Conservation (phyloP, 2,329 filamentous ascomycete species). For the Xylaria sp. region DNA sequence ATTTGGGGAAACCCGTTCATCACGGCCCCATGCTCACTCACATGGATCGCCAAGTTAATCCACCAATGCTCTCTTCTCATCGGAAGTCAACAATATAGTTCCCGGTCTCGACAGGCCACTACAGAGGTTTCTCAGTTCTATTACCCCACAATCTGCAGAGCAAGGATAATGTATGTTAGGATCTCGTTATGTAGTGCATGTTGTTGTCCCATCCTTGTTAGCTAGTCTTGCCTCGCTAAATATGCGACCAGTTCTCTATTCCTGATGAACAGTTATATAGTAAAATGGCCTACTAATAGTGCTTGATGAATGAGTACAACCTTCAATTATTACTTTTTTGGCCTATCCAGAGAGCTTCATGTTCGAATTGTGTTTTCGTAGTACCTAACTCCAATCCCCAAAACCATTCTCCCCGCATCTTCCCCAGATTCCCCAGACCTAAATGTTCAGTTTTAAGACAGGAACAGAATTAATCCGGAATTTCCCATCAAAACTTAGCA, state of each 20-base stretch:
- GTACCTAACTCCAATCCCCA: background rate
- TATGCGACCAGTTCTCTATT: background rate
- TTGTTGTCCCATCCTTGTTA: background rate
- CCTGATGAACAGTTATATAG: background rate
- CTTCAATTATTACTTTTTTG: background rate
- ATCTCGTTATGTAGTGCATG: background rate
- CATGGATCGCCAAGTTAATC: conserved; percentile 23
- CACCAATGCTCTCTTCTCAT: conserved; percentile 31
- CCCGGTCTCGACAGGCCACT: conserved; percentile 8
- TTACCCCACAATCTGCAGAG: conserved; percentile 5
- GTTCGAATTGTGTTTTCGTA: background rate
- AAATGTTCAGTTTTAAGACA: conserved; percentile 5
- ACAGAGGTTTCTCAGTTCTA: background rate
- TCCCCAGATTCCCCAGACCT: conserved; percentile 31
- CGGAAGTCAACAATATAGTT: conserved; percentile 5
- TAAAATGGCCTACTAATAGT: background rate
- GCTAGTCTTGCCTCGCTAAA: background rate
- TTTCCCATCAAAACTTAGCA: too few relatives aligned
- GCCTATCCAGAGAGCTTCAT: background rate
- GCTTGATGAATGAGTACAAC: background rate
- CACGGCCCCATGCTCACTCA: conserved; percentile 2
- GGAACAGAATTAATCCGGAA: background rate
- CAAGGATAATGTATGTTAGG: background rate
- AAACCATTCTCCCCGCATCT: conserved; percentile 11
- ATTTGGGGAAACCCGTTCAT: conserved; percentile 27